A percentile compares a stretch with the other conserved stretches of the same genome.
phyloP scores from a whole-genome alignment of 257 asterid species.

The Lantana camara region DNA sequence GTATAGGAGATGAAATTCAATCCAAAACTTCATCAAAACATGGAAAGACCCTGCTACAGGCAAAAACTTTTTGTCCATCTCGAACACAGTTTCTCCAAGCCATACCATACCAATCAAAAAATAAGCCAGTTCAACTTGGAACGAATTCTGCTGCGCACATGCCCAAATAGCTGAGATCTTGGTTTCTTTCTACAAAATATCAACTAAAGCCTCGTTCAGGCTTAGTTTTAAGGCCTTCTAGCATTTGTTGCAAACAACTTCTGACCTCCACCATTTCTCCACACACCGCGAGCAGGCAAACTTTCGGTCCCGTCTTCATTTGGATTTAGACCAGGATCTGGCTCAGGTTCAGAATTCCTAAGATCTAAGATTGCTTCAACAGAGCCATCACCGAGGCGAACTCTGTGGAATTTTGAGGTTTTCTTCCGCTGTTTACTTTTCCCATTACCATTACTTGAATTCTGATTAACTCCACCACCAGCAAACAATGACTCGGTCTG shows the following conservation, averaged over 20 bases:
- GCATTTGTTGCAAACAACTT: constrained; percentile 54
- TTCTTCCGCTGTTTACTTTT: constrained; percentile 78
- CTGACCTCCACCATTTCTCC: constrained; percentile 93
- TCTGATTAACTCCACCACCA: constrained; percentile 42
- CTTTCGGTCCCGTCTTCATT: constrained; percentile 42
- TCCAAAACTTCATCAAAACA: constrained; percentile 19
- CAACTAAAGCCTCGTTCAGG: constrained; percentile 10
- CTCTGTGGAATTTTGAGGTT: constrained; percentile 79
- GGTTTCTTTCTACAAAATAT: constrained; percentile 1
- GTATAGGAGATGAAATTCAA: background rate
- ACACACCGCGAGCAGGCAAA: constrained; percentile 71
- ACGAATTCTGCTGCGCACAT: background rate
- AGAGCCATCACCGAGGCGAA: constrained; percentile 83
- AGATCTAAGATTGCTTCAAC: constrained; percentile 57
- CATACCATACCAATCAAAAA: constrained; percentile 17
- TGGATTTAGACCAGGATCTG: constrained; percentile 50
- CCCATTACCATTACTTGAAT: constrained; percentile 41
- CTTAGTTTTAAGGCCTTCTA: constrained; percentile 46
- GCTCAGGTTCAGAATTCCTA: constrained; percentile 46
- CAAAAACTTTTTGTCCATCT: constrained; percentile 27
- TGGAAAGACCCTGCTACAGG: constrained; percentile 22
- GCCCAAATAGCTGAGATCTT: background rate
- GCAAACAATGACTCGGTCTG: constrained; percentile 38
- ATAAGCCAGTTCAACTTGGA: constrained; percentile 17
- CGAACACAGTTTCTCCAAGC: constrained; percentile 23